Base-by-base conservation (phyloP, 164 flowering plant genomes). In the Akebia trifoliata region DNA sequence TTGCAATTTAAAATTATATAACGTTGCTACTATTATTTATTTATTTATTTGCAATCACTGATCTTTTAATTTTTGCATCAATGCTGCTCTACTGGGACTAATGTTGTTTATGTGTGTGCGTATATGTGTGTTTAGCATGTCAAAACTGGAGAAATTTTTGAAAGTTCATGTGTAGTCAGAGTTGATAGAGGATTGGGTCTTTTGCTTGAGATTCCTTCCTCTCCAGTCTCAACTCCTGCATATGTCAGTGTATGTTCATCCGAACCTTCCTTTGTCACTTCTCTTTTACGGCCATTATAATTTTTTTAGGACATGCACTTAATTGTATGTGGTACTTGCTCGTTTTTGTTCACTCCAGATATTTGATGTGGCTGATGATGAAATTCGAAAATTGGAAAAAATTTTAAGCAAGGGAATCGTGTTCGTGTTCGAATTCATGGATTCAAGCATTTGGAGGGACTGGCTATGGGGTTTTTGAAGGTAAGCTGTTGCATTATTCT, bases 341-440 rank as follows among this genome's bases (percentile, higher is more conserved):
- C 43, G 55, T 45, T 68, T 55, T 39, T 61, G 8, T 51, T 61
- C 39, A 10, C 9, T 56, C 26, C 72, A 93, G 99, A 69, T 80
- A 46, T 68, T 65, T 56, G 97, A 94, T 72, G 82, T 78, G 22
- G 77, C 87, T 68, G 95, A 87, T 56, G 80, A 67, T 47, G 84
- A 81, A 66, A 79, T 72, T 20, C 59, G 31, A 29, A 87, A 83
- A 29, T 67, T 85, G 59, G 95, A 86, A 57, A 86, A 58, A 86
- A 59, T 56, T 87, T 72, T 42, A 88, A 76, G 74, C 95, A 78
- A 69, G 95, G 96, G 12, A 80, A 66, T 43, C 50, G 4, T 50
- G 84, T 84, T 59, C 91, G 96, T 59, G 84, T 75, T 62, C 82
- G 99, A 50, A 70, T 94, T 70, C 78, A 81, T 67, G 95, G 96